These are phyloP conservation scores for Phytopythium oedochilum DNA, from an alignment of 352 stramenopile species.

Conservation along the genomic window DNA sequence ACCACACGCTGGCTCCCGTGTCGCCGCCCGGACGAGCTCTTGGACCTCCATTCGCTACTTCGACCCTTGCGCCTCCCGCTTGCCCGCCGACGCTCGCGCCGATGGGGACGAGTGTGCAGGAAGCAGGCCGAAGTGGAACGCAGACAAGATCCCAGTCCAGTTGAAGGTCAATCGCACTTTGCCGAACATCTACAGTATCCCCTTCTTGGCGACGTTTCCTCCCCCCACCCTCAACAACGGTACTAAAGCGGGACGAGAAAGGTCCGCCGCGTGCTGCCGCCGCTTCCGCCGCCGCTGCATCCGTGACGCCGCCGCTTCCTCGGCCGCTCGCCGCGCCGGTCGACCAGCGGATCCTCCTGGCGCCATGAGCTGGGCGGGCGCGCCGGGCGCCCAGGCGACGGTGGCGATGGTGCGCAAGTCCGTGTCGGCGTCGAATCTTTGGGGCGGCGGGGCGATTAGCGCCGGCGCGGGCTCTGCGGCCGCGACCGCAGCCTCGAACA, in stretches of 20 bases:
- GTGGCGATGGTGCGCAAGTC: conserved; percentile 2
- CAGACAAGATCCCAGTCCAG: too few relatives aligned
- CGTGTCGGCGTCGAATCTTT: conserved; percentile 3
- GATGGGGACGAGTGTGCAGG: too few relatives aligned
- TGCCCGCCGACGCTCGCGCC: too few relatives aligned
- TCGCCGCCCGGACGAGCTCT: too few relatives aligned
- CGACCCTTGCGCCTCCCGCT: too few relatives aligned
- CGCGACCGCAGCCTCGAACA: neutral
- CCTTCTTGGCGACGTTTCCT: neutral
- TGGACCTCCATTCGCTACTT: too few relatives aligned
- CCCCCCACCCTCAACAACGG: neutral
- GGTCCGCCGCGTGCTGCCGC: neutral
- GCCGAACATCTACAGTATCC: neutral
- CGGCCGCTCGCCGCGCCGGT: neutral
- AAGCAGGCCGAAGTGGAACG: too few relatives aligned
- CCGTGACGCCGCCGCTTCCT: neutral
- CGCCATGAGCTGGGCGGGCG: neutral
- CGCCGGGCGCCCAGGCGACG: conserved; percentile 3
- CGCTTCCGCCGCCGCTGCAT: neutral
- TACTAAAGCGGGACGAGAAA: neutral
- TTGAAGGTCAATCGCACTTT: conserved; percentile 1
- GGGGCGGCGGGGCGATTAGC: neutral
- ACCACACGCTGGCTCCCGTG: too few relatives aligned
- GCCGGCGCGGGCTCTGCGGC: neutral
- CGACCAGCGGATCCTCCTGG: neutral